These are phyloP conservation scores for Daldinia loculata DNA, from an alignment of 495 filamentous ascomycete genomes.

Conservation along the genomic window DNA sequence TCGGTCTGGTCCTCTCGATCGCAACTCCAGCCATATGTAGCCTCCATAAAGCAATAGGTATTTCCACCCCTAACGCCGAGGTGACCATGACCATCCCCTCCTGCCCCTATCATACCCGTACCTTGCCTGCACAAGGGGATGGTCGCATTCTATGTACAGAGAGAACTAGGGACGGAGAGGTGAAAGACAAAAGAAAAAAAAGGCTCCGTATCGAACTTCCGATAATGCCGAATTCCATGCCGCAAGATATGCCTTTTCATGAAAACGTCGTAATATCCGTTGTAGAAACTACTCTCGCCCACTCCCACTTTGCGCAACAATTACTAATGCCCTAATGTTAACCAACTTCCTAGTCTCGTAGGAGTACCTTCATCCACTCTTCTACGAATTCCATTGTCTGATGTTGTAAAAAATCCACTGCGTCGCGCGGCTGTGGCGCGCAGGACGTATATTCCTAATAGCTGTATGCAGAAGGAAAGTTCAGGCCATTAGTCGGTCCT, in stretches of 20 bases:
- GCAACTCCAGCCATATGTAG: constrained; percentile 13
- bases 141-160: constrained; percentile 35
- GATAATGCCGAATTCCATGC: background rate
- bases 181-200: background rate
- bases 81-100: constrained; percentile 3
- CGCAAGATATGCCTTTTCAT: background rate
- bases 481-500: constrained; percentile 11
- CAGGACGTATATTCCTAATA: constrained; percentile 13
- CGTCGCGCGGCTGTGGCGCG: background rate
- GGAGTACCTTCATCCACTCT: background rate
- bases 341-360: constrained; percentile 6
- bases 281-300: background rate
- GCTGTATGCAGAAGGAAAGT: constrained; percentile 6
- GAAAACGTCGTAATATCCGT: background rate
- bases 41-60: constrained; percentile 34
- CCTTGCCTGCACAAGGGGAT: constrained; percentile 5
- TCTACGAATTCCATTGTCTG: background rate
- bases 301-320: background rate
- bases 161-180: constrained; percentile 3
- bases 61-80: constrained; percentile 33
- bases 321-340: background rate
- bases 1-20: background rate
- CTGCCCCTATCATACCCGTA: constrained; percentile 3
- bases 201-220: background rate
- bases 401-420: background rate